Base-by-base conservation (phyloP, 495 filamentous ascomycete genomes). In the Talaromyces adpressus region DNA sequence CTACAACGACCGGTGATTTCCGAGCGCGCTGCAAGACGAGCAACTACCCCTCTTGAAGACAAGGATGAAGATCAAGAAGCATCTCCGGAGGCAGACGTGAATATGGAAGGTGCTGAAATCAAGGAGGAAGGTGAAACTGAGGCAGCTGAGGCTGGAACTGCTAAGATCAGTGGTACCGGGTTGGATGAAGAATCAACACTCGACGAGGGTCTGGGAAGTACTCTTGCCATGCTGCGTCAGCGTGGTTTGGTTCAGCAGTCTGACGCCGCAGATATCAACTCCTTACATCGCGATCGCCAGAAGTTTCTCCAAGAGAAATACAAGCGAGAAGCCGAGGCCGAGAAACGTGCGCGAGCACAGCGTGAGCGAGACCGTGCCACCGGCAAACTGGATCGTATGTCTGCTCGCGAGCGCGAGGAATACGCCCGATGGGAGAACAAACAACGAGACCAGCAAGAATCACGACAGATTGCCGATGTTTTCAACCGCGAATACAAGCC, bases 401-500 rank as follows among this genome's bases (percentile, higher is more conserved):
- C 90, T 9, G 86, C 87, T 11, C 87, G 90, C 25, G 94, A 98
- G 71, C 85, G 91, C n/a, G 93, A 98, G 72, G 92, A 95, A 61
- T 87, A 91, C 74, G 88, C 91, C 0, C 87, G 90, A 6, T 85
- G 85, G 71, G 89, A 95, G 76, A 98, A 98, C 78, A 89, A 87
- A 64, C 82, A 85, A 63, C 88, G 93, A 63, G 94, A 98, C 63
- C 87, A 89, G 69, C 83, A 87, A 57, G 89, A 94, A 67, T 86
- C 91, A 14, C 84, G 90, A 60, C 83, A 91, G 68, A 82, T 93
- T 74, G 89, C 90, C 29, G 88, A 93, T 61, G 81, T 93, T 54
- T 98, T 93, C 77, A 88, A 87, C 68, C 84, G 85, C 59, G 86
- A 91, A 62, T 98, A 97, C 77, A 91, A 90, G 74, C 94, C 94